A percentile compares a stretch with the other conserved stretches of the same genome.
Conservation (phyloP, 768 basidiomycete species). For the Amanita molliuscula region DNA sequence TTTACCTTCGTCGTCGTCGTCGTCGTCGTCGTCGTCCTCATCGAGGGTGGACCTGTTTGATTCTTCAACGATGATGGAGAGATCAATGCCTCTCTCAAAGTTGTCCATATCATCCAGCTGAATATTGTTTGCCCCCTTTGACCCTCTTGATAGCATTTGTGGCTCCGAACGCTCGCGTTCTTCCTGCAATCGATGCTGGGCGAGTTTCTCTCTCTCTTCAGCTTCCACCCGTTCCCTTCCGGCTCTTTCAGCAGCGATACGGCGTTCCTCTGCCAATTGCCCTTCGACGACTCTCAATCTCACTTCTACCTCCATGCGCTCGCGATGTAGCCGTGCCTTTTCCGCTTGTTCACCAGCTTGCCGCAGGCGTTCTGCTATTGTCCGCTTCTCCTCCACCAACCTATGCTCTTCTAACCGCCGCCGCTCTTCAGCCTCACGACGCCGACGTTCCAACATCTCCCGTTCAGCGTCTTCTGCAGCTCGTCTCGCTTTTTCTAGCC, state of each 20-base stretch:
- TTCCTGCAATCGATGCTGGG: conserved; percentile 6
- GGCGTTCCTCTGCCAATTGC: conserved; percentile 21
- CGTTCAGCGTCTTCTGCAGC: conserved; percentile 14
- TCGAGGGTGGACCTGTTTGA: neutral
- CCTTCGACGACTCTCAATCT: conserved; percentile 22
- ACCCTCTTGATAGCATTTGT: conserved; percentile 1
- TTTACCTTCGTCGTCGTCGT: conserved; percentile 10
- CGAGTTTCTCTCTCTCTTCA: conserved; percentile 12
- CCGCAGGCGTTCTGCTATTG: conserved; percentile 18
- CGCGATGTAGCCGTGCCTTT: conserved; percentile 16
- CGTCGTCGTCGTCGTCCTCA: neutral
- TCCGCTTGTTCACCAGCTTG: conserved; percentile 17
- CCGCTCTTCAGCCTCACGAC: conserved; percentile 13
- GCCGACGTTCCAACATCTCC: conserved; percentile 12
- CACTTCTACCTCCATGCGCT: conserved; percentile 21
- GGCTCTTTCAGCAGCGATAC: conserved; percentile 9
- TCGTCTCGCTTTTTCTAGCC: conserved; percentile 15
- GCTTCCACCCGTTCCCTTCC: conserved; percentile 11
- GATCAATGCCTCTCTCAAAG: conserved; percentile 1
- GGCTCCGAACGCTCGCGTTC: conserved; percentile 7
- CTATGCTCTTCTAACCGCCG: conserved; percentile 18
- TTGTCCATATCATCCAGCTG: neutral
- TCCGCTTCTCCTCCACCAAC: conserved; percentile 18
- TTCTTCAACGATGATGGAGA: conserved; percentile 6
- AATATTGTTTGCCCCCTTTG: neutral